Evolutionary conservation across 192 early-diverging fungal genomes (phyloP).

Genomic region (Geranomyces michiganensis): DNA sequence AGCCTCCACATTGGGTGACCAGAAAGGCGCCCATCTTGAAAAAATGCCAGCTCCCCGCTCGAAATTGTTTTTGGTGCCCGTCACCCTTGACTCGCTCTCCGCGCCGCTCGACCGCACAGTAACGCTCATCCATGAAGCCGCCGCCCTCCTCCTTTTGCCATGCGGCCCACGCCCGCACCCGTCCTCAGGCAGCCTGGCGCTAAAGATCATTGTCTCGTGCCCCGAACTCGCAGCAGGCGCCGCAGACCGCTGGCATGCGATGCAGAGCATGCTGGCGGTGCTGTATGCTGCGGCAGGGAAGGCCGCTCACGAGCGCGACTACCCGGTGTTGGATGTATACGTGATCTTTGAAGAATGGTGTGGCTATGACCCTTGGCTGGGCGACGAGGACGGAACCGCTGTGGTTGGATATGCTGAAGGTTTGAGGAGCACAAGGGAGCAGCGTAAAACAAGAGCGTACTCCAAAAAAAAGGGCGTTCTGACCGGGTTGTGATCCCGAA

Average conservation of each 20-base stretch:
- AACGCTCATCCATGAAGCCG: background rate
- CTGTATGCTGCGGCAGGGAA: constrained; percentile 59
- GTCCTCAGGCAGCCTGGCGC: background rate
- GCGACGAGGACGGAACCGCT: constrained; percentile 35
- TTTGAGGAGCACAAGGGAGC: no score
- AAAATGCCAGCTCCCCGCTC: no score
- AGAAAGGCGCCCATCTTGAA: no score
- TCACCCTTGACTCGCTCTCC: constrained; percentile 10
- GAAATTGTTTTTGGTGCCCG: no score
- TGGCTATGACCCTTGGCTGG: constrained; percentile 57
- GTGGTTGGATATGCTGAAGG: constrained; percentile 48
- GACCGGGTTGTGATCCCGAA: no score
- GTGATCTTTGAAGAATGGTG: constrained; percentile 64
- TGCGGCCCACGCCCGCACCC: constrained; percentile 2
- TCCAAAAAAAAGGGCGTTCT: no score
- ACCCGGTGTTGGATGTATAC: constrained; percentile 56
- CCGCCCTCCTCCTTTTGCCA: constrained; percentile 12
- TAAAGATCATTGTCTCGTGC: constrained; percentile 6
- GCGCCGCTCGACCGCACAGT: background rate
- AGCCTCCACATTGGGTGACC: no score
- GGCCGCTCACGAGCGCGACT: constrained; percentile 38
- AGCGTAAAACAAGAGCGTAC: no score
- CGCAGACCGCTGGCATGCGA: background rate
- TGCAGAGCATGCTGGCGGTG: constrained; percentile 13
- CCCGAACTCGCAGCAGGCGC: background rate